These are phyloP conservation scores for Pachyrhizus erosus DNA, from an alignment of 306 rosid genomes.

Conservation along the genomic window DNA sequence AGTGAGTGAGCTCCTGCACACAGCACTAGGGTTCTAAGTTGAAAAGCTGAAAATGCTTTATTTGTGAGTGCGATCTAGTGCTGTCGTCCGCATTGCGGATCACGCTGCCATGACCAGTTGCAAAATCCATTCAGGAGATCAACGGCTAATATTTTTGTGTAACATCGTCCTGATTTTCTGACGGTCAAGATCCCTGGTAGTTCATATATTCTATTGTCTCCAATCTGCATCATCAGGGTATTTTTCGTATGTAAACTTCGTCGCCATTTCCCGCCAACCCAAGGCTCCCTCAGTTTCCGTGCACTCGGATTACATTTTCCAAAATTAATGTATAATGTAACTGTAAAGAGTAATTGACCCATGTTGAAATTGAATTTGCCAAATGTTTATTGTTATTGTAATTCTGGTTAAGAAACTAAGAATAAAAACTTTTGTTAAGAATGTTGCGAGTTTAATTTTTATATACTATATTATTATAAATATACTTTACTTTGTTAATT, in stretches of 20 bases:
- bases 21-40: conserved; percentile 44
- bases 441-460: no score
- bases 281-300: not conserved
- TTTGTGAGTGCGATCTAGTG: not conserved
- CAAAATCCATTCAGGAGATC: not conserved
- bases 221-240: not conserved
- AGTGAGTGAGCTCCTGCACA: conserved; percentile 3
- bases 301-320: not conserved
- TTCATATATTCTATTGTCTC: not conserved
- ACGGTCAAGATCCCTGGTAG: conserved; percentile 26
- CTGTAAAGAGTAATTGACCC: no score
- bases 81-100: conserved; percentile 27
- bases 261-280: conserved; percentile 43
- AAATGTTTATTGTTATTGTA: no score
- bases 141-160: not conserved
- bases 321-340: no score
- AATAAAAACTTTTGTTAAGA: no score
- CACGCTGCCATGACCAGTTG: conserved; percentile 9
- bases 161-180: not conserved
- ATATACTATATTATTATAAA: no score
- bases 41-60: not conserved
- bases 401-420: no score
- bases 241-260: not conserved
- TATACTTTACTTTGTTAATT: no score
- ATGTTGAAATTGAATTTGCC: not conserved